Conservation (phyloP, 2,329 filamentous ascomycete species). For the Arthroderma uncinatum region DNA sequence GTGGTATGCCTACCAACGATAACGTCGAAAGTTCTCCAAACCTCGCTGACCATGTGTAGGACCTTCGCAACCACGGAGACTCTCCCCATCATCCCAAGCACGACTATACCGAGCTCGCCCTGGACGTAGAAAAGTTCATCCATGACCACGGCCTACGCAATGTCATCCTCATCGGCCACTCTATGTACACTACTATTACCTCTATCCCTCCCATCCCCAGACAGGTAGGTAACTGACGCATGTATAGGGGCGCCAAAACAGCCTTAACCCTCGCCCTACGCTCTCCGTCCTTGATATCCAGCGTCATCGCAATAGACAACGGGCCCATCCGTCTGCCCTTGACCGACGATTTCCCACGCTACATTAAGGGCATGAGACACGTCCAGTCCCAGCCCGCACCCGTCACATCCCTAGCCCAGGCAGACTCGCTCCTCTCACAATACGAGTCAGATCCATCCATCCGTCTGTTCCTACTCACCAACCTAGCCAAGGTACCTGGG, state of each 20-base stretch:
- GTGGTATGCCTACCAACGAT: not conserved
- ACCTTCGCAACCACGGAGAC: slow-evolving; percentile 8
- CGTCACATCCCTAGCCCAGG: slow-evolving; percentile 55
- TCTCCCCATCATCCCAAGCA: slow-evolving; percentile 15
- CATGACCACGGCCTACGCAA: slow-evolving; percentile 12
- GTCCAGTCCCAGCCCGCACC: slow-evolving; percentile 57
- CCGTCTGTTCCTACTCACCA: slow-evolving; percentile 73
- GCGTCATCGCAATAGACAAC: slow-evolving; percentile 20
- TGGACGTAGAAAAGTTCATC: slow-evolving; percentile 19
- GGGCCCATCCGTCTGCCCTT: slow-evolving; percentile 16
- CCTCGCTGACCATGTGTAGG: not conserved
- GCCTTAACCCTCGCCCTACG: slow-evolving; percentile 18
- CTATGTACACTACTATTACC: slow-evolving; percentile 8
- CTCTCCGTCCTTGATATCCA: slow-evolving; percentile 15
- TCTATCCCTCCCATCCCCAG: not conserved
- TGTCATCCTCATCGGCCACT: slow-evolving; percentile 9
- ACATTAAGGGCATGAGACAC: slow-evolving; percentile 65
- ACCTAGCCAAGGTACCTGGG: slow-evolving; percentile 39
- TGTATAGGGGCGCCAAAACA: slow-evolving; percentile 15
- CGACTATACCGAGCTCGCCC: slow-evolving; percentile 19
- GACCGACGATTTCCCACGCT: slow-evolving; percentile 30
- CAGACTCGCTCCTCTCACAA: slow-evolving; percentile 58
- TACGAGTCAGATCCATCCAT: slow-evolving; percentile 49
- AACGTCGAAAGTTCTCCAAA: not conserved
- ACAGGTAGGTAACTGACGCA: not conserved